Base-by-base conservation (phyloP, 2,329 filamentous ascomycete genomes). In the Coleophoma cylindrospora region DNA sequence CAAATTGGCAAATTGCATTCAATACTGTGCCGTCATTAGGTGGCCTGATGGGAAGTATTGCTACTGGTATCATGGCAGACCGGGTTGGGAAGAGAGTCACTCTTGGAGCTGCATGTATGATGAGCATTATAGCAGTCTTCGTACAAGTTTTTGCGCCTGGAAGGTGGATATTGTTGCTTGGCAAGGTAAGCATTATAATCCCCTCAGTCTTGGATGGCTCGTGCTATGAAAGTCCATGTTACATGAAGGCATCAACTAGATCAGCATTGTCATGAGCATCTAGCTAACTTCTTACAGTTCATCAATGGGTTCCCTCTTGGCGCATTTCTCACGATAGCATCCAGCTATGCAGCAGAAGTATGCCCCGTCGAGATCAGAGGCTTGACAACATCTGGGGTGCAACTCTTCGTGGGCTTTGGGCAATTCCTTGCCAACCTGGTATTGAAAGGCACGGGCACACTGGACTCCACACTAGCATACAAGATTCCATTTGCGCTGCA, bases 391-490 rank as follows among this genome's bases (percentile, higher is more conserved):
- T 70, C 73, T 0, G 73, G 73, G 12, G 68, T 77, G 34, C 77
- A 79, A 52, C 66, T 80, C 1, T 75, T 71, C 21, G 73, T 79
- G 13, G 67, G 67, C 2, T 60, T 81, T 2, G 79, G 80, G 1
- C 79, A 84, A 59, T 66, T 81, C 13, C 71, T 82, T 17, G 79
- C 77, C 4, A 79, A 80, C 34, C 76, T 73, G 4, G 78, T 81
- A 4, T 75, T 83, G 52, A 79, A 77, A 54, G 71, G 69, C 4
- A 79, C 83, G 58, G 70, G 80, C 8, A 62, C 70, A 43, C 68
- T 77, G 6, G 60, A 68, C 1, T 76, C 79, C 48, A 63, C 74
- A 50, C 81, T 79, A 75, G 77, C 78, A 2, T 85, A 82, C 57
- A 68, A 72, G 11, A 74, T 76, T 49, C 75, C 76, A 2, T 78